Base-by-base conservation (phyloP, 2,329 filamentous ascomycete genomes). In the Hypoxylon sp. region DNA sequence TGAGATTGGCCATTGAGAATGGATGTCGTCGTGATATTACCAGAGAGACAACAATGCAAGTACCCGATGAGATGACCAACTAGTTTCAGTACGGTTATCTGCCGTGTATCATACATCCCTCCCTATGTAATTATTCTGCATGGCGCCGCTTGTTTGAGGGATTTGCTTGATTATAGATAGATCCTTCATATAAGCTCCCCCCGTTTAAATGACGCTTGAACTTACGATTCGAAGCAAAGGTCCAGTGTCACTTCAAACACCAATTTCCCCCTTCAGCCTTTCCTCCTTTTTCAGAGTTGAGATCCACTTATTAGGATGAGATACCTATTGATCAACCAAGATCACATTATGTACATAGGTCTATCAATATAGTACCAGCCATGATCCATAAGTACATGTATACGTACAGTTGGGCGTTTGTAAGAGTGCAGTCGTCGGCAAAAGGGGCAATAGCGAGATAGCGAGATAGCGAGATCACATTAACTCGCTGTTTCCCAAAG, bases 1-100 rank as follows among this genome's bases (percentile, higher is more conserved):
- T 57, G 25, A 61, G 13, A 17, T 55, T 56, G 43, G n/a, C 38
- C 32, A 32, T 28, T 43, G 28, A 52, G 21, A 23, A 43, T 21
- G 30, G 34, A 14, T 23, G 21, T 36, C 3, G 17, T 49, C 19
- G 34, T 59, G 45, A 63, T 60, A 56, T 62, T 58, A 11, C 28
- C 43, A 55, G 23, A 58, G 58, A 63, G 48, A 58, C 28, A 45
- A 36, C 38, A 41, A 61, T 71, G 68, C 61, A 67, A 23, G 63
- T 52, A 69, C 55, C 68, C 68, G 68, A 14, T 23, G 50, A 30
- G 51, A 63, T 56, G 53, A 63, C 65, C 28, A 62, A 23, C 43
- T 49, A 19, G 57, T 67, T 50, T 71, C 58, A 69, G 49, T 67
- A 58, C 28, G 59, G 38, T 46, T 51, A 50, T 45, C 36, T 65